Base-by-base conservation (phyloP, 768 basidiomycete species). In the Coprinopsis marcescibilis region DNA sequence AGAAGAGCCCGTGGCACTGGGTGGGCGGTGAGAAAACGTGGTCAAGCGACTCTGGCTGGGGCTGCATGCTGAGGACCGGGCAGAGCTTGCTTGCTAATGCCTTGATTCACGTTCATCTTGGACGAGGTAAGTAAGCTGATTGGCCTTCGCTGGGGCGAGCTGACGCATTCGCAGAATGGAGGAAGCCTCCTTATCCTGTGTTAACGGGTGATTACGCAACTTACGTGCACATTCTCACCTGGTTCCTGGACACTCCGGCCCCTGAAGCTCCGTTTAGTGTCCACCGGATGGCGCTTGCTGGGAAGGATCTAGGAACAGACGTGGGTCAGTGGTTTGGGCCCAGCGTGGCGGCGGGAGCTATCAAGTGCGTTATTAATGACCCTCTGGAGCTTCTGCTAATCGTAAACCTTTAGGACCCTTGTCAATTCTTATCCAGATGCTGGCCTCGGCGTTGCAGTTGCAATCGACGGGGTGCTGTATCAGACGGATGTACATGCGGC, bases 241-340 rank as follows among this genome's bases (percentile, higher is more conserved):
- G 94, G 92, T 99, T 98, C 69, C 67, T 97, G 37, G 95, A 99
- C 60, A 83, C 85, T 2, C 94, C 94, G 0, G 75, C 83, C 0
- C 80, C 88, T 0, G 71, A 84, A 24, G 82, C 85, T 14, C 95
- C 95, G 0, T 99, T 99, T 61, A 88, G 89, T 54, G 89, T 99
- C 5, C 95, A 99, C 64, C 78, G 91, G 38, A 96, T 99, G 86
- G 94, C 94, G 0, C 70, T 93, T 17, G 86, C 93, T 0, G 95
- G 95, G 0, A 94, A 97, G 60, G 86, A 93, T 55, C 76, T 97
- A 1, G 95, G 95, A 11, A 97, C 89, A 51, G 89, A 92, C 53
- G 87, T 97, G 0, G 95, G 95, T 1, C 87, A 92, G 63, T 98
- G 95, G 95, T 98, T 98, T 58, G 95, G 95, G 0, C 95, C 95